Conservation (phyloP, 2,329 filamentous ascomycete species). For the Fusarium oxysporum region DNA sequence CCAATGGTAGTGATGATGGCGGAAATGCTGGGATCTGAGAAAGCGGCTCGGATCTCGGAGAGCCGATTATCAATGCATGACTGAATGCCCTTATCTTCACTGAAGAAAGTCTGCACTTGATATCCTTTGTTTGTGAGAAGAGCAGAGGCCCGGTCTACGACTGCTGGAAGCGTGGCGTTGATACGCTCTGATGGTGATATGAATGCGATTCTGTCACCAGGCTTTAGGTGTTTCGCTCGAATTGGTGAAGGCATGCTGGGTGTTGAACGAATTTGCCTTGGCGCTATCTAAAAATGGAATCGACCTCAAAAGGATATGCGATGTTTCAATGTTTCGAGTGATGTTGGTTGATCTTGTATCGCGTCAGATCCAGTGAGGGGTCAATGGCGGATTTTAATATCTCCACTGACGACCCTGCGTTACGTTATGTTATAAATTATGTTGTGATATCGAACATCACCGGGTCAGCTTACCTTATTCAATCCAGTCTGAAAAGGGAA, state of each 20-base stretch:
- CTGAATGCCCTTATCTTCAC: slow-evolving; percentile 46
- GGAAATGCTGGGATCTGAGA: slow-evolving; percentile 50
- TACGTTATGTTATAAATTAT: slow-evolving; percentile 16
- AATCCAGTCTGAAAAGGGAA: neutral
- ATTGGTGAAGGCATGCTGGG: slow-evolving; percentile 34
- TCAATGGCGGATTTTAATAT: neutral
- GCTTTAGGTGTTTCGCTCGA: slow-evolving; percentile 45
- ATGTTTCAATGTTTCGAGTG: rapidly evolving
- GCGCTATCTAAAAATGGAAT: rapidly evolving
- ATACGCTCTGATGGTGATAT: slow-evolving; percentile 55
- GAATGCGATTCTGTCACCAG: slow-evolving; percentile 54
- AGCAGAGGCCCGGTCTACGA: slow-evolving; percentile 47
- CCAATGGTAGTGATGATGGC: slow-evolving; percentile 56
- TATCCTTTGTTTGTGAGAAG: slow-evolving; percentile 51
- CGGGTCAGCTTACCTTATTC: neutral
- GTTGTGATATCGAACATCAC: neutral
- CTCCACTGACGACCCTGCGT: neutral
- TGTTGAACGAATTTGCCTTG: rapidly evolving
- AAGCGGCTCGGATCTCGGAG: slow-evolving; percentile 53
- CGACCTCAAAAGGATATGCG: rapidly evolving
- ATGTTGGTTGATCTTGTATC: neutral
- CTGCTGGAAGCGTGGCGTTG: slow-evolving; percentile 46
- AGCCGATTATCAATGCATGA: slow-evolving; percentile 52
- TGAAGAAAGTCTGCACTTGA: slow-evolving; percentile 50
- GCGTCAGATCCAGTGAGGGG: neutral